These are phyloP conservation scores for Psidium guajava DNA, from an alignment of 345 rosid species.

Conservation along the genomic window DNA sequence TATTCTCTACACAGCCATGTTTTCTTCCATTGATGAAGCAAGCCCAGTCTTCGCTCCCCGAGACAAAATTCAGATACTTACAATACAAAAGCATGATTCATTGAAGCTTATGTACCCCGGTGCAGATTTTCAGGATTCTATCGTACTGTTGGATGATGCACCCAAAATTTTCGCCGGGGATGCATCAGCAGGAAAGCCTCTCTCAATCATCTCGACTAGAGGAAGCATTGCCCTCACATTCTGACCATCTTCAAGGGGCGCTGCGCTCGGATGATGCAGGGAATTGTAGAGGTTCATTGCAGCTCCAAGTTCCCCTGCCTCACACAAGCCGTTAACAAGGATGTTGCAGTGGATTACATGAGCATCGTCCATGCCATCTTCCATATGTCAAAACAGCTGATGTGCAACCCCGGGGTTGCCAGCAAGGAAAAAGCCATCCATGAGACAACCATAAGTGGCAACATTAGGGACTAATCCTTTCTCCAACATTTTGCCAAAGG, in stretches of 20 bases:
- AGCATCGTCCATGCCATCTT: not conserved
- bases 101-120: not conserved
- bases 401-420: not conserved
- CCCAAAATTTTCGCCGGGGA: not conserved
- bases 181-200: not conserved
- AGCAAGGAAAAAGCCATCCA: not conserved
- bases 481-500: not conserved
- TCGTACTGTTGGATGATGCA: not conserved
- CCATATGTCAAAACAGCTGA: not conserved
- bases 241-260: not conserved
- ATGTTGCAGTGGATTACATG: not conserved
- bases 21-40: not conserved
- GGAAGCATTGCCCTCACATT: not conserved
- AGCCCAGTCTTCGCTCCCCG: not conserved
- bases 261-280: not conserved
- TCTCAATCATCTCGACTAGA: not conserved
- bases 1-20: not conserved
- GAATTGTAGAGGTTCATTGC: not conserved
- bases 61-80: not conserved
- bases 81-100: not conserved
- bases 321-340: not conserved
- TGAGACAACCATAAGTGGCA: not conserved
- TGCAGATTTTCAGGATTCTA: not conserved
- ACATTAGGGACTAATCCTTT: conserved; percentile 5
- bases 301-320: not conserved